These are phyloP conservation scores for Backusella australiensis DNA, from an alignment of 192 early-diverging fungal species.

Conservation along the genomic window DNA sequence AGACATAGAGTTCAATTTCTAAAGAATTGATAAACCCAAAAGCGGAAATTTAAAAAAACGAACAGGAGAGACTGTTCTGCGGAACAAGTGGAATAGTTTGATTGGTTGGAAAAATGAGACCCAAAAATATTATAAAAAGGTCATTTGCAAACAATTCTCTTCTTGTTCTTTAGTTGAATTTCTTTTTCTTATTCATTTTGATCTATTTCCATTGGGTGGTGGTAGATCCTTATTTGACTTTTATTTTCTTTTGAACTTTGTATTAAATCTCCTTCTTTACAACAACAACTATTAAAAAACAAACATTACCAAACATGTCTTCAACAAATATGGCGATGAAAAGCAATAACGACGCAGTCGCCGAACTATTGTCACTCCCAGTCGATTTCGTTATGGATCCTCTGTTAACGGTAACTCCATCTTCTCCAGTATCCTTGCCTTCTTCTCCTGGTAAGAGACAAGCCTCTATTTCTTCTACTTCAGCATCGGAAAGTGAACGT, in stretches of 20 bases:
- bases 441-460: background rate
- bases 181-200: background rate
- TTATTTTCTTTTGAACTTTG: conserved; percentile 3
- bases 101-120: conserved; percentile 7
- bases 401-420: background rate
- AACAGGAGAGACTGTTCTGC: background rate
- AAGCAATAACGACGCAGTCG: conserved; percentile 4
- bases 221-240: conserved; percentile 17
- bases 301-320: background rate
- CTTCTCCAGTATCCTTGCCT: conserved; percentile 7
- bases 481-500: background rate
- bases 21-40: background rate
- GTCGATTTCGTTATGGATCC: conserved; percentile 25
- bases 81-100: conserved; percentile 13
- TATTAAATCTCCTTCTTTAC: background rate
- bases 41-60: conserved; percentile 2
- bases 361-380: conserved; percentile 18
- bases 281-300: conserved; percentile 11
- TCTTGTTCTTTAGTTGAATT: conserved; percentile 17
- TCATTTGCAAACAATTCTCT: background rate
- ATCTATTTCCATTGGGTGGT: conserved; percentile 35
- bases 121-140: background rate
- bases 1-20: background rate
- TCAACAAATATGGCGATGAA: background rate
- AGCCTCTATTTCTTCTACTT: background rate